These are phyloP conservation scores for Penicillium silybi DNA, from an alignment of 495 filamentous ascomycete species.

Conservation along the genomic window DNA sequence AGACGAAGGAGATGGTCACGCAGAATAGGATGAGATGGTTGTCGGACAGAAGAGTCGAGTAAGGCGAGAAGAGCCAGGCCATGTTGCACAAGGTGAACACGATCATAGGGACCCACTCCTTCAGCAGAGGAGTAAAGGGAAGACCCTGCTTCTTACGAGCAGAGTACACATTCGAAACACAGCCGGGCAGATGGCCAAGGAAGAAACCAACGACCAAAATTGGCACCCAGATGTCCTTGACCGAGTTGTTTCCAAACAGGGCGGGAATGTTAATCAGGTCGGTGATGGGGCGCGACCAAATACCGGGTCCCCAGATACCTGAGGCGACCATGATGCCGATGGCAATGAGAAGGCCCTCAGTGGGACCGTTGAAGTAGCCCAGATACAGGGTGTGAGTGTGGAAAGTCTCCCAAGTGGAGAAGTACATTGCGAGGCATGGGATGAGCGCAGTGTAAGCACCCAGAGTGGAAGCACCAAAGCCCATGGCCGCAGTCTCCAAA, in stretches of 20 bases:
- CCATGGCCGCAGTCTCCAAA: conserved; percentile 87
- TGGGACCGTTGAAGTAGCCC: conserved; percentile 95
- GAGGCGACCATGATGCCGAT: conserved; percentile 80
- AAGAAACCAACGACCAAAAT: conserved; percentile 70
- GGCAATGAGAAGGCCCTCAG: conserved; percentile 89
- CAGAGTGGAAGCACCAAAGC: conserved; percentile 71
- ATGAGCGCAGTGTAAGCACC: conserved; percentile 89
- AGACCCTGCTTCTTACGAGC: conserved; percentile 69
- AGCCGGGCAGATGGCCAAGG: conserved; percentile 73
- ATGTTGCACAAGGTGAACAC: conserved; percentile 69
- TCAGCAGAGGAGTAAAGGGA: conserved; percentile 78
- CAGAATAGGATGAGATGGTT: conserved; percentile 92
- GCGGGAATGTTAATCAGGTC: conserved; percentile 56
- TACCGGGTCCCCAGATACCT: conserved; percentile 80
- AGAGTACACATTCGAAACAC: conserved; percentile 73
- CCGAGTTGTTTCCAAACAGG: conserved; percentile 60
- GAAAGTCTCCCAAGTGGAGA: conserved; percentile 99
- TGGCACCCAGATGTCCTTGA: conserved; percentile 85
- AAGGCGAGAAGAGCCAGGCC: conserved; percentile 83
- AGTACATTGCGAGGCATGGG: conserved; percentile 96
- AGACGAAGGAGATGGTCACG: conserved; percentile 89
- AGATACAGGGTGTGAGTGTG: conserved; percentile 97
- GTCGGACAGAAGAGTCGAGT: conserved; percentile 71
- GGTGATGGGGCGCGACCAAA: conserved; percentile 75
- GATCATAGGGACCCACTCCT: conserved; percentile 91